A percentile compares a stretch with the other conserved stretches of the same genome.
phyloP scores from a whole-genome alignment of 208 protist species.

The Trypanosoma avium region DNA sequence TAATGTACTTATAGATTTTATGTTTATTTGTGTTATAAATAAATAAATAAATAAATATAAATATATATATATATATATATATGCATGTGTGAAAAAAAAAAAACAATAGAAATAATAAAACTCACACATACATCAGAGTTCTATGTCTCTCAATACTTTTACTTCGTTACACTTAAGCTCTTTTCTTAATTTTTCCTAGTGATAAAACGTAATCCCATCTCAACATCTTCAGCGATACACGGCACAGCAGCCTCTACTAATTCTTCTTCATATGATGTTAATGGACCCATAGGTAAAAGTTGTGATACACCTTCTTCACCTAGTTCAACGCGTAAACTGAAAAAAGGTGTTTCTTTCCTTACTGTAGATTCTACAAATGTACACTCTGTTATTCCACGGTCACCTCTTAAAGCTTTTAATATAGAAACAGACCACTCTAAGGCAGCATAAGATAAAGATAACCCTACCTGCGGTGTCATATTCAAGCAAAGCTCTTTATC shows the following conservation, averaged over 20 bases:
- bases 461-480: slow-evolving; percentile 34
- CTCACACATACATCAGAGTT: neutral
- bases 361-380: slow-evolving; percentile 74
- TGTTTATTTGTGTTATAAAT: no score
- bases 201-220: slow-evolving; percentile 49
- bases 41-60: no score
- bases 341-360: slow-evolving; percentile 68
- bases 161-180: neutral
- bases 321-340: slow-evolving; percentile 82
- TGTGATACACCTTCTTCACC: slow-evolving; percentile 75
- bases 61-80: no score
- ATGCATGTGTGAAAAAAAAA: no score
- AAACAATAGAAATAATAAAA: no score
- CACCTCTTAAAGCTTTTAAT: slow-evolving; percentile 75
- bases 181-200: neutral
- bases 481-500: slow-evolving; percentile 3
- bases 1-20: no score
- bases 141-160: neutral
- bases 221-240: slow-evolving; percentile 77
- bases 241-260: slow-evolving; percentile 75
- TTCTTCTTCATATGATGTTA: slow-evolving; percentile 68
- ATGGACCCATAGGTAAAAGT: slow-evolving; percentile 53
- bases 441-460: slow-evolving; percentile 64
- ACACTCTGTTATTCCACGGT: slow-evolving; percentile 83
- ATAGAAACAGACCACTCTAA: slow-evolving; percentile 67